Conservation (phyloP, 768 basidiomycete species). For the Pleurotus giganteus region DNA sequence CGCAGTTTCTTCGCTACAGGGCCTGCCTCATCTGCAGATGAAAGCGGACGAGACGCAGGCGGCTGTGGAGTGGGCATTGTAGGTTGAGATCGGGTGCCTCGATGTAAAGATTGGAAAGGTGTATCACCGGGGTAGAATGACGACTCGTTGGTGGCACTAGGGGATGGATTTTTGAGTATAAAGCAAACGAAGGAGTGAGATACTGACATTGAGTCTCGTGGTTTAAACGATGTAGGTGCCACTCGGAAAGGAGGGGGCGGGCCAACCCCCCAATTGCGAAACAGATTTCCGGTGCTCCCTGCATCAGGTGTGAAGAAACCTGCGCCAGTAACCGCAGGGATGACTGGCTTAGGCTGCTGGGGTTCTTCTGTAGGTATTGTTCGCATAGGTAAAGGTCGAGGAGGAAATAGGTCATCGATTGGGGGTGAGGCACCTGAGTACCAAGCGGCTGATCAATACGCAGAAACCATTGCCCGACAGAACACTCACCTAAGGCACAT, state of each 20-base stretch:
- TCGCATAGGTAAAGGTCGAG: conserved; percentile 55
- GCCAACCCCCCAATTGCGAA: conserved; percentile 54
- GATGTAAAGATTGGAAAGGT: conserved; percentile 51
- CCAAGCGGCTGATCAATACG: conserved; percentile 15
- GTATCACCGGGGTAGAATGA: conserved; percentile 52
- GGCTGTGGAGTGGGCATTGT: conserved; percentile 40
- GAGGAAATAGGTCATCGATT: conserved; percentile 72
- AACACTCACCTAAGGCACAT: conserved; percentile 62
- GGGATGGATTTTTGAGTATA: conserved; percentile 13
- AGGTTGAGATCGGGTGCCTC: conserved; percentile 42
- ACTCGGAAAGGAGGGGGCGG: conserved; percentile 56
- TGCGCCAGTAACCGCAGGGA: conserved; percentile 58
- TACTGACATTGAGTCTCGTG: conserved; percentile 65
- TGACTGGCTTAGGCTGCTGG: conserved; percentile 33
- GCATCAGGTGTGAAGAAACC: conserved; percentile 79
- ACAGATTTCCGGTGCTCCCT: conserved; percentile 52
- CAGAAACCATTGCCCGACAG: conserved; percentile 20
- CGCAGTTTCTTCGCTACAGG: conserved; percentile 76
- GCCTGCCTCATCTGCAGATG: conserved; percentile 80
- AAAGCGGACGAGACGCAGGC: conserved; percentile 64
- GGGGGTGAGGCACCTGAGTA: conserved; percentile 63
- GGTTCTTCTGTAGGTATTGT: conserved; percentile 52
- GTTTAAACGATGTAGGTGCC: conserved; percentile 39
- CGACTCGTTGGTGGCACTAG: conserved; percentile 56
- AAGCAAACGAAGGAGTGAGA: conserved; percentile 9